A percentile compares a stretch with the other conserved stretches of the same genome.
These are phyloP conservation scores for Boletus subluridellus DNA, from an alignment of 1,284 basidiomycete species.

Conservation along the genomic window DNA sequence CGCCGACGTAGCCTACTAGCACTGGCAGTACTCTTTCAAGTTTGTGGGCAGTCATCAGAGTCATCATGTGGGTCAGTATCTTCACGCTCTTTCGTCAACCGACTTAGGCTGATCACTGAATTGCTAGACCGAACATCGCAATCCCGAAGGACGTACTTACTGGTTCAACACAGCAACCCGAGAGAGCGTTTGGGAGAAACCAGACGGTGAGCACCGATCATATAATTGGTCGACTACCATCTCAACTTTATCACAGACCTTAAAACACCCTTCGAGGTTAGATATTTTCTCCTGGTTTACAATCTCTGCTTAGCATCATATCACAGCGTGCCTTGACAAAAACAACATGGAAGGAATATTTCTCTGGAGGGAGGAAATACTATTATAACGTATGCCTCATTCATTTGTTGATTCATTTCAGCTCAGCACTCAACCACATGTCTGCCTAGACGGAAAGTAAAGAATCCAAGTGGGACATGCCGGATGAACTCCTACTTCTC, in stretches of 20 bases:
- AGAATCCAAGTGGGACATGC: conserved; percentile 96
- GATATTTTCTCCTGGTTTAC: conserved; percentile 11
- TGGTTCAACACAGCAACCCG: conserved; percentile 79
- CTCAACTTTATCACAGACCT: conserved; percentile 47
- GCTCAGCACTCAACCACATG: not conserved
- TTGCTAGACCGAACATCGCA: conserved; percentile 69
- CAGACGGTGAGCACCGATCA: conserved; percentile 56
- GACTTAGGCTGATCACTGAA: conserved; percentile 5
- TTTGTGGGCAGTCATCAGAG: not conserved
- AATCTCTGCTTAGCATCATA: conserved; percentile 11
- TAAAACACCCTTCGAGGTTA: conserved; percentile 83
- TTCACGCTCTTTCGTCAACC: not conserved
- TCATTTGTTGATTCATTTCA: not conserved
- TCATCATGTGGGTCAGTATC: conserved; percentile 33
- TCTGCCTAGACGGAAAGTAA: conserved; percentile 66
- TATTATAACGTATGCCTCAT: conserved; percentile 74
- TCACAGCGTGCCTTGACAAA: conserved; percentile 77
- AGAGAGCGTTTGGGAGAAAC: conserved; percentile 86
- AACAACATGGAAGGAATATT: conserved; percentile 92
- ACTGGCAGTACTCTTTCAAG: not conserved
- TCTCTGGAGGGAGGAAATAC: conserved; percentile 85
- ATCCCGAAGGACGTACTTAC: conserved; percentile 81
- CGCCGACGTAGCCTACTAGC: not conserved
- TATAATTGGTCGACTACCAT: conserved; percentile 1
- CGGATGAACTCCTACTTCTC: conserved; percentile 77